A percentile compares a stretch with the other conserved stretches of the same genome.
Conservation (phyloP, 2,329 filamentous ascomycete genomes). For the Fusarium tanahbumbuense region DNA sequence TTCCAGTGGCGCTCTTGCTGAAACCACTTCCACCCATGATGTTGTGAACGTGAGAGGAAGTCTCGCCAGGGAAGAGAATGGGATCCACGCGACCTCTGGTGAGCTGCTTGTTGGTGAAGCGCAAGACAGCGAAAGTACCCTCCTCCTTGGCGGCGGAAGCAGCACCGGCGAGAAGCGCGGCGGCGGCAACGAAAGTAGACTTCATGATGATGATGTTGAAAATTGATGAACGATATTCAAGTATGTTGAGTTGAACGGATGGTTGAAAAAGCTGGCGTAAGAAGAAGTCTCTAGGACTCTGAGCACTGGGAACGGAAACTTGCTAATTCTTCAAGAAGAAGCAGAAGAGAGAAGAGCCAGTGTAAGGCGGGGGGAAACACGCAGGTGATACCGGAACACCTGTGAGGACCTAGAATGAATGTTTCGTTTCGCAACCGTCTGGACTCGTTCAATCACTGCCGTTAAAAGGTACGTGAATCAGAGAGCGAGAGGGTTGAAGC, state of each 20-base stretch:
- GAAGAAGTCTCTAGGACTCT: slow-evolving; percentile 41
- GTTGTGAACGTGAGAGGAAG: slow-evolving; percentile 74
- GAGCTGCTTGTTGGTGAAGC: slow-evolving; percentile 74
- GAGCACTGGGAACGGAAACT: slow-evolving; percentile 37
- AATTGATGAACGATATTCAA: slow-evolving; percentile 10
- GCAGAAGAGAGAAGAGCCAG: slow-evolving; percentile 27
- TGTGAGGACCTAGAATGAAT: slow-evolving; percentile 45
- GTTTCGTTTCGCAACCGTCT: slow-evolving; percentile 39
- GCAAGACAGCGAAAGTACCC: slow-evolving; percentile 75
- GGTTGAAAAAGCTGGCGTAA: slow-evolving; percentile 25
- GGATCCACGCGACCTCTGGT: slow-evolving; percentile 74
- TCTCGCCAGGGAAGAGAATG: slow-evolving; percentile 70
- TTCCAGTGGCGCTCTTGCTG: slow-evolving; percentile 69
- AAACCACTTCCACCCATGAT: slow-evolving; percentile 79
- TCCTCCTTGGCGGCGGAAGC: slow-evolving; percentile 55
- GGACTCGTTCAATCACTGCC: slow-evolving; percentile 17
- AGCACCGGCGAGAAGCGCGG: slow-evolving; percentile 55
- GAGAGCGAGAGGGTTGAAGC: slow-evolving; percentile 30
- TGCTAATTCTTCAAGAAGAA: slow-evolving; percentile 25
- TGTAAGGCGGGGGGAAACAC: slow-evolving; percentile 18
- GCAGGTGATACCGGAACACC: slow-evolving; percentile 53
- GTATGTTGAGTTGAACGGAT: slow-evolving; percentile 8
- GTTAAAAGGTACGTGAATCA: slow-evolving; percentile 35
- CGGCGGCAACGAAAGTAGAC: slow-evolving; percentile 45
- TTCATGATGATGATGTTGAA: slow-evolving; percentile 50